Conservation (phyloP, 768 basidiomycete species). For the button mushroom (Agaricus bisporus) region DNA sequence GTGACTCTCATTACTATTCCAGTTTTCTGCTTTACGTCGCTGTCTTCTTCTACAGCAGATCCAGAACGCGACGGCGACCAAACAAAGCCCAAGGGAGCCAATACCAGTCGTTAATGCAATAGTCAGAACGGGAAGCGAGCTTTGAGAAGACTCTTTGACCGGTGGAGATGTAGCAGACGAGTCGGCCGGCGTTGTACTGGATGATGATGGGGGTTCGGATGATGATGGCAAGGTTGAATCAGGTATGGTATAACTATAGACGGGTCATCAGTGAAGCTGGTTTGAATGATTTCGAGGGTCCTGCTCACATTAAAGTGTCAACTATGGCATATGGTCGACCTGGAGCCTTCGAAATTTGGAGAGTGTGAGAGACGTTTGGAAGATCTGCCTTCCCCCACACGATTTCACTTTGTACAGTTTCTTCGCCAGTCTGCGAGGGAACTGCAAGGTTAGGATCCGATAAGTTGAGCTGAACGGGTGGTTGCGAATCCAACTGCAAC, state of each 20-base stretch:
- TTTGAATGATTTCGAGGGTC: not conserved
- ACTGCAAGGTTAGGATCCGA: not conserved
- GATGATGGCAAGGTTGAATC: constrained; percentile 16
- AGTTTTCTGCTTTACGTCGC: constrained; percentile 25
- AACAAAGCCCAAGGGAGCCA: constrained; percentile 24
- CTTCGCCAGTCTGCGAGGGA: constrained; percentile 28
- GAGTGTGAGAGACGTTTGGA: constrained; percentile 26
- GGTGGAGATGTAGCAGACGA: constrained; percentile 4
- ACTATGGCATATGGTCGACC: constrained; percentile 29
- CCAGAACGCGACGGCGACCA: constrained; percentile 22
- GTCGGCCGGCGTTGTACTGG: not conserved
- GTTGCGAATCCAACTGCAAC: constrained; percentile 30
- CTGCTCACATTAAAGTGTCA: constrained; percentile 32
- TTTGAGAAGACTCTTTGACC: constrained; percentile 1
- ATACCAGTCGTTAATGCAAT: constrained; percentile 28
- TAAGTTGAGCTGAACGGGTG: constrained; percentile 27
- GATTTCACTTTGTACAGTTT: constrained; percentile 30
- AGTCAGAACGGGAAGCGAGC: constrained; percentile 14
- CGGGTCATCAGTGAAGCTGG: not conserved
- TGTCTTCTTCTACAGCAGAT: constrained; percentile 20
- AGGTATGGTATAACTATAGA: constrained; percentile 12
- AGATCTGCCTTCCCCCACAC: constrained; percentile 31
- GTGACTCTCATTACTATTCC: constrained; percentile 25
- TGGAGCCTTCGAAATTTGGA: constrained; percentile 31
- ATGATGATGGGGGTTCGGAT: constrained; percentile 7